Evolutionary conservation across 352 stramenopile species (phyloP).

Genomic region (Peronospora tabacina): DNA sequence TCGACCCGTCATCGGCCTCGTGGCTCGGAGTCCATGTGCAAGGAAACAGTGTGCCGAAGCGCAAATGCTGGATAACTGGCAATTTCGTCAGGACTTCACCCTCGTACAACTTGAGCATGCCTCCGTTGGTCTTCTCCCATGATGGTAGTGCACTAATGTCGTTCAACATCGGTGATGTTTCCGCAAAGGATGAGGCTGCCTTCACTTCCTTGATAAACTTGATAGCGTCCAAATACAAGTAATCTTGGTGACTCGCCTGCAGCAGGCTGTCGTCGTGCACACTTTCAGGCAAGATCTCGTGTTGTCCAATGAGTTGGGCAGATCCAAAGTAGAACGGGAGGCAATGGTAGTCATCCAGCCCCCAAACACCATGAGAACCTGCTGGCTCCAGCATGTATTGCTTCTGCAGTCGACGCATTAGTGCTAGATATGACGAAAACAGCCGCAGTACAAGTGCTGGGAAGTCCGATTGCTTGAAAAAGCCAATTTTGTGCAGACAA

Average conservation of each 20-base stretch:
- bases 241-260: constrained; percentile 55
- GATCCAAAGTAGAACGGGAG: constrained; percentile 97
- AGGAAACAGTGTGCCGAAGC: constrained; percentile 92
- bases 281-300: constrained; percentile 55
- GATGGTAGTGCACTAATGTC: constrained; percentile 85
- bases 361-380: constrained; percentile 98
- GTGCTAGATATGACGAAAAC: constrained; percentile 90
- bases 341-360: constrained; percentile 98
- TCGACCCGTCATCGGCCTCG: constrained; percentile 33
- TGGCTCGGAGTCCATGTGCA: constrained; percentile 75
- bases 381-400: constrained; percentile 97
- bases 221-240: constrained; percentile 91
- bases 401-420: constrained; percentile 92
- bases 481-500: constrained; percentile 86
- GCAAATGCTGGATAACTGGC: constrained; percentile 96
- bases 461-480: constrained; percentile 80
- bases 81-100: constrained; percentile 98
- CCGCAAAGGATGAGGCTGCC: constrained; percentile 85
- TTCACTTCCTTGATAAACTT: constrained; percentile 90
- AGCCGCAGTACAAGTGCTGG: constrained; percentile 83
- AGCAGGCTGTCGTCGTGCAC: constrained; percentile 75
- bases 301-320: constrained; percentile 88
- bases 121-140: constrained; percentile 89
- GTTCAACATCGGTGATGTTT: constrained; percentile 91
- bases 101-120: constrained; percentile 88